Conservation (phyloP, 2,329 filamentous ascomycete species). For the Colletotrichum tanaceti region DNA sequence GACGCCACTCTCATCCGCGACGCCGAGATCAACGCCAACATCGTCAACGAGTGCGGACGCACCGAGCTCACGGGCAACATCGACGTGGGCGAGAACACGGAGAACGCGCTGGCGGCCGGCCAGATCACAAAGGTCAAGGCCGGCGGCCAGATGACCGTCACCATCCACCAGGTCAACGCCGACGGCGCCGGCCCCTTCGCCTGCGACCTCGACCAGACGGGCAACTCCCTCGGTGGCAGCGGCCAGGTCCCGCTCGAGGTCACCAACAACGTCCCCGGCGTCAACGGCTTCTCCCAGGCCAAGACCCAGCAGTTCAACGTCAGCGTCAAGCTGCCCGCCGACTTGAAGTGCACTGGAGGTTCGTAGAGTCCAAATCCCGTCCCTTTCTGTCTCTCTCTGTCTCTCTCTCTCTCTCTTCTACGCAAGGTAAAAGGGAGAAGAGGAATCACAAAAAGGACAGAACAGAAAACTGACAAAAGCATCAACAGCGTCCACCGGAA, state of each 20-base stretch:
- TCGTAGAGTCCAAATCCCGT: slow-evolving; percentile 42
- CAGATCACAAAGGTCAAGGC: slow-evolving; percentile 62
- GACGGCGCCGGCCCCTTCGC: slow-evolving; percentile 66
- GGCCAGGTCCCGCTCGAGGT: slow-evolving; percentile 61
- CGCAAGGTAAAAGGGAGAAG: no score
- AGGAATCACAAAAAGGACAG: no score
- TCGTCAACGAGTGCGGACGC: slow-evolving; percentile 71
- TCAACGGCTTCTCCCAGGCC: slow-evolving; percentile 67
- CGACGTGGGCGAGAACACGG: slow-evolving; percentile 67
- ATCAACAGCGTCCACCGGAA: slow-evolving; percentile 64
- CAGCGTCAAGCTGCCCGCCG: slow-evolving; percentile 63
- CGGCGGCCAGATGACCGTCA: slow-evolving; percentile 59
- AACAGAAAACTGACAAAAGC: slow-evolving; percentile 17
- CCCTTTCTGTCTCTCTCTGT: no score
- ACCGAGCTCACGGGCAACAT: slow-evolving; percentile 72
- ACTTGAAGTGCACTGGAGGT: slow-evolving; percentile 64
- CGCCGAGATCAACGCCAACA: slow-evolving; percentile 62
- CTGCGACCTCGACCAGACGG: slow-evolving; percentile 64
- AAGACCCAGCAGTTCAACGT: slow-evolving; percentile 68
- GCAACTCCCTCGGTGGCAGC: slow-evolving; percentile 57
- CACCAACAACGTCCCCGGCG: slow-evolving; percentile 68
- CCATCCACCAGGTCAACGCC: slow-evolving; percentile 65
- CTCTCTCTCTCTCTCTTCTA: no score
- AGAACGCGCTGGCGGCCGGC: slow-evolving; percentile 59
- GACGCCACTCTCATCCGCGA: slow-evolving; percentile 73